A percentile compares a stretch with the other conserved stretches of the same genome.
Conservation (phyloP, 2,329 filamentous ascomycete species). For the Orbilia oligospora region DNA sequence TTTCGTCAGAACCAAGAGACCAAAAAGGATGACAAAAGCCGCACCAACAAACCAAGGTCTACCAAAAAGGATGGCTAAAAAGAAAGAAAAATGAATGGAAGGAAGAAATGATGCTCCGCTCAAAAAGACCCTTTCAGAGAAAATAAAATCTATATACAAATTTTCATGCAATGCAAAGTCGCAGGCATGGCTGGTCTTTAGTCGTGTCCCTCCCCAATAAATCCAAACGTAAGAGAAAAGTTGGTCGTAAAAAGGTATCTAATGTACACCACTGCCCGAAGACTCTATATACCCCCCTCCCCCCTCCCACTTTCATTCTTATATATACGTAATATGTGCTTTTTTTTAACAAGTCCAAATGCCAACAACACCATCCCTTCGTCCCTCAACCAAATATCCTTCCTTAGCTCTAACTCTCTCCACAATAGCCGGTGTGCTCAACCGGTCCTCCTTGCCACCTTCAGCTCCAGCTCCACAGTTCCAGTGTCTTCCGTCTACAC, state of each 20-base stretch:
- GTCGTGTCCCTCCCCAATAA: not conserved
- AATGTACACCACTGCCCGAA: constrained; percentile 13
- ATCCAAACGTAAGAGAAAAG: not conserved
- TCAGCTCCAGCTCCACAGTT: constrained; percentile 88
- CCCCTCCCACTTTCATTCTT: not conserved
- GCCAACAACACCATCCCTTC: constrained; percentile 87
- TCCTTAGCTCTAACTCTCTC: constrained; percentile 92
- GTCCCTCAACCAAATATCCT: constrained; percentile 91
- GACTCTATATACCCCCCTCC: constrained; percentile 3
- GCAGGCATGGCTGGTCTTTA: constrained; percentile 7
- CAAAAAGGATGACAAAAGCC: too few relatives aligned
- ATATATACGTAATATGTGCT: not conserved
- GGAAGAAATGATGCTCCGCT: not conserved
- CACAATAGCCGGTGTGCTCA: constrained; percentile 74
- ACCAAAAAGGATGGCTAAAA: not conserved
- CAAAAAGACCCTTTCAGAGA: constrained; percentile 10
- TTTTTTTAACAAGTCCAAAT: constrained; percentile 83
- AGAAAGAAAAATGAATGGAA: not conserved
- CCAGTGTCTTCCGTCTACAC: constrained; percentile 95
- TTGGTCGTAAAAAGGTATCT: constrained; percentile 13
- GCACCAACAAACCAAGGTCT: not conserved
- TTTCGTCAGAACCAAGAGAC: not conserved
- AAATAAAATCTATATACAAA: constrained; percentile 37
- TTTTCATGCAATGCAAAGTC: constrained; percentile 2
- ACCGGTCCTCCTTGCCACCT: constrained; percentile 73